phyloP scores from a whole-genome alignment of 805 yeast species.

The Naumovozyma castellii region DNA sequence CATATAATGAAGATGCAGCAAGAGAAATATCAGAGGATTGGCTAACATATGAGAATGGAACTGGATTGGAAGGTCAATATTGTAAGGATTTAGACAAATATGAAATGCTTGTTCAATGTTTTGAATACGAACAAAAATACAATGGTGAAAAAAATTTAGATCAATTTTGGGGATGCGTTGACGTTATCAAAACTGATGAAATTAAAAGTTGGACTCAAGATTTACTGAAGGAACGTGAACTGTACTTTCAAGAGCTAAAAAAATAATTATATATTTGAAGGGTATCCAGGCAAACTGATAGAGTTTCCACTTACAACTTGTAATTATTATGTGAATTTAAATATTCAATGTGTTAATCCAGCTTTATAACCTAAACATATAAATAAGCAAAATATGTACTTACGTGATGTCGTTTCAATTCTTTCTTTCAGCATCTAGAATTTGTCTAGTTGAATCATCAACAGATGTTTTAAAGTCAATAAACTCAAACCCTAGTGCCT shows the following conservation, averaged over 20 bases:
- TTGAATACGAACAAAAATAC: slow-evolving; percentile 68
- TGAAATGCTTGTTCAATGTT: slow-evolving; percentile 74
- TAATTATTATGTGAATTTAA: no score
- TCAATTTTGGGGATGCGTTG: slow-evolving; percentile 59
- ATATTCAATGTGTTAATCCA: no score
- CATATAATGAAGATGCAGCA: slow-evolving; percentile 56
- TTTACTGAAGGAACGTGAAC: slow-evolving; percentile 38
- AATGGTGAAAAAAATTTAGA: slow-evolving; percentile 48
- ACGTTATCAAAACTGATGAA: slow-evolving; percentile 59
- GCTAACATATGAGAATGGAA: slow-evolving; percentile 83
- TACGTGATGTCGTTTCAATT: no score
- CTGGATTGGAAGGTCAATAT: slow-evolving; percentile 71
- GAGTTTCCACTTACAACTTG: no score
- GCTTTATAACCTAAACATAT: no score
- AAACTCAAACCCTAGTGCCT: slow-evolving; percentile 19
- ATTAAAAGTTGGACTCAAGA: slow-evolving; percentile 60
- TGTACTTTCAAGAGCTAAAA: not conserved
- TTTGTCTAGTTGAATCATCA: slow-evolving; percentile 21
- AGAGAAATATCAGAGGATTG: slow-evolving; percentile 60
- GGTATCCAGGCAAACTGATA: no score
- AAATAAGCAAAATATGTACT: no score
- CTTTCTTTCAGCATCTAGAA: slow-evolving; percentile 11
- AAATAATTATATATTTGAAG: not conserved
- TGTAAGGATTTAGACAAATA: slow-evolving; percentile 92
- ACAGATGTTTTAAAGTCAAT: slow-evolving; percentile 13